Evolutionary conservation across 2,329 filamentous ascomycete species (phyloP).

Genomic region (Tolypocladium tropicale): DNA sequence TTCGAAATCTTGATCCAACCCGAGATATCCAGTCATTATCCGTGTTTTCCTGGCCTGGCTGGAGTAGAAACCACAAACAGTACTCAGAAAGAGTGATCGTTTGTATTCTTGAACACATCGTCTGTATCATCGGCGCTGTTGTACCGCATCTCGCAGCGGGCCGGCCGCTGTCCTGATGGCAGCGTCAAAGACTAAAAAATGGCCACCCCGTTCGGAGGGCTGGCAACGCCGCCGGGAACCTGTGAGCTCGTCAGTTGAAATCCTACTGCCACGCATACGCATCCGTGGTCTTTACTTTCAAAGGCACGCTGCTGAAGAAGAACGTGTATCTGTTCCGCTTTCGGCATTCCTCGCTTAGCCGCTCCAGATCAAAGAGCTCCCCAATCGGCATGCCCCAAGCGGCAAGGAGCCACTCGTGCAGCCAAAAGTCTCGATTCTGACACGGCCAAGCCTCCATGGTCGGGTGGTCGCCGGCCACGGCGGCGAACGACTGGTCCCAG

Average conservation of each 20-base stretch:
- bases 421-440: slow-evolving; percentile 16
- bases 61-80: too few relatives aligned
- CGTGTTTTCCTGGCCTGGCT: too few relatives aligned
- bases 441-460: slow-evolving; percentile 39
- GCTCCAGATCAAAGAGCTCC: slow-evolving; percentile 36
- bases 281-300: slow-evolving; percentile 14
- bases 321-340: slow-evolving; percentile 25
- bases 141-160: background rate
- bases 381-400: slow-evolving; percentile 43
- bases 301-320: slow-evolving; percentile 27
- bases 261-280: background rate
- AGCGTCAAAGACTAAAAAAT: slow-evolving; percentile 18
- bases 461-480: slow-evolving; percentile 45
- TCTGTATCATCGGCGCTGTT: background rate
- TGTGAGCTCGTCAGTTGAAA: slow-evolving; percentile 2
- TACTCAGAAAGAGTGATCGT: too few relatives aligned
- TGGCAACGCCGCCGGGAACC: slow-evolving; percentile 25
- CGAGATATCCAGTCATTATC: too few relatives aligned
- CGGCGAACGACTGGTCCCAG: slow-evolving; percentile 44
- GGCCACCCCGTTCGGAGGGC: slow-evolving; percentile 26
- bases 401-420: slow-evolving; percentile 35
- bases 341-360: slow-evolving; percentile 21
- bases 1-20: too few relatives aligned
- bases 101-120: background rate
- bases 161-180: background rate